Percentiles rank a stretch among this genome's conserved stretches.
phyloP scores from a whole-genome alignment of 306 rosid genomes.

The Quercus parvula region DNA sequence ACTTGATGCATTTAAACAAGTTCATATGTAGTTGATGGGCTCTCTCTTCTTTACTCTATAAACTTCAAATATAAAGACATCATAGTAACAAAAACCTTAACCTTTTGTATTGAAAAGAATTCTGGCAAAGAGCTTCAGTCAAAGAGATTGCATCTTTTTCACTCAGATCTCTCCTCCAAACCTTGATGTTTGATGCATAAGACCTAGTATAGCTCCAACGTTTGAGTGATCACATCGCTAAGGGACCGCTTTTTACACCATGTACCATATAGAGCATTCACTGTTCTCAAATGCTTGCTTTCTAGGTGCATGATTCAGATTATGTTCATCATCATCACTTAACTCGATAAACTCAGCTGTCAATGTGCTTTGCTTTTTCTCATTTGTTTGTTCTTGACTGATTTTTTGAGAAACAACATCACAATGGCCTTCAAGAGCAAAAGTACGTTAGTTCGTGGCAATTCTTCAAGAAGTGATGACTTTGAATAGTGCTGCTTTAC shows the following conservation, averaged over 20 bases:
- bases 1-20: too few species aligned
- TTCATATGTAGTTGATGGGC: too few species aligned
- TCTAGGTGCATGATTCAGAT: constrained; percentile 2
- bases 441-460: not conserved
- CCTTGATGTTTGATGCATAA: constrained; percentile 33
- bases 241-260: constrained; percentile 52
- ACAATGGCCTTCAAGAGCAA: not conserved
- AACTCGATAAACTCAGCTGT: constrained; percentile 1
- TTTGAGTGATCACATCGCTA: constrained; percentile 42
- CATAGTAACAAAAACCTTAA: not conserved
- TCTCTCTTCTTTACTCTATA: too few species aligned
- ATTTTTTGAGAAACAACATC: not conserved
- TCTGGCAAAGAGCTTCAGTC: not conserved
- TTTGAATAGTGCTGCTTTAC: too few species aligned
- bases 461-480: not conserved
- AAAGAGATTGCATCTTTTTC: constrained; percentile 41
- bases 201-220: constrained; percentile 32
- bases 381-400: constrained; percentile 7
- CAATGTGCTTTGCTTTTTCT: constrained; percentile 21
- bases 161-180: constrained; percentile 66
- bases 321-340: constrained; percentile 15
- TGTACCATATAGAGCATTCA: constrained; percentile 29
- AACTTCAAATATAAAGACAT: not conserved
- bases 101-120: not conserved
- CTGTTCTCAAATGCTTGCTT: constrained; percentile 30